Base-by-base conservation (phyloP, 2,329 filamentous ascomycete species). In the Epichloe uncinata region DNA sequence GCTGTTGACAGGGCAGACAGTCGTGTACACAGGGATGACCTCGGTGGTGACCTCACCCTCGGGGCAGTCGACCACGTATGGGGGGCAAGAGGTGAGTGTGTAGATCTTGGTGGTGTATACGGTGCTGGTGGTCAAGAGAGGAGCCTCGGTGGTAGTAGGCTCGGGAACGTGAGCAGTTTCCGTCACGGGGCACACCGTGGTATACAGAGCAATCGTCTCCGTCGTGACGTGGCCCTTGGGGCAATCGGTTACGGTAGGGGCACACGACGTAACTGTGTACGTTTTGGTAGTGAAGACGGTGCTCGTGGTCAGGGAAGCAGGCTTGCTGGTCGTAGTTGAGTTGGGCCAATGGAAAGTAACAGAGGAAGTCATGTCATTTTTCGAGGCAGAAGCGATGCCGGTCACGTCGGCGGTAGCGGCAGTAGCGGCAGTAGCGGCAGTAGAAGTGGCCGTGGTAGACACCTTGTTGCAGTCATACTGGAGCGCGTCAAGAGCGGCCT, bases 221-320 rank as follows among this genome's bases (percentile, higher is more conserved):
- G 65, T 66, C 34, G 59, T 63, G 49, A 64, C 56, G 16, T 60
- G 53, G 35, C 64, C 62, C 49, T 62, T 60, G 9, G 61, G 60
- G 59, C 77, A 80, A 73, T 77, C 62, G 55, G 70, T 69, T 54
- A 75, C 70, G 50, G 65, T 68, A 41, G 74, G 66, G 48, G 67
- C 69, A 62, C 77, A 80, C 36, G 71, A 72, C 58, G 73, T 79
- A 66, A 78, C 66, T 60, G 75, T 78, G 54, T 73, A 67, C 54
- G 72, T 68, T 59, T 70, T 69, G 58, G 74, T 79, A 58, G 69
- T 66, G 69, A 73, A 78, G 62, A 78, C 65, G 58, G 75, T 71
- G 57, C 59, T 60, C 16, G 47, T 49, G 37, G 45, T 48, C 38
- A 40, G 15, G 13, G 13, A 45, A 16, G 26, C 47, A 33, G 42